phyloP scores from a whole-genome alignment of 139 green algal genomes.

The Chlorella sp. region DNA sequence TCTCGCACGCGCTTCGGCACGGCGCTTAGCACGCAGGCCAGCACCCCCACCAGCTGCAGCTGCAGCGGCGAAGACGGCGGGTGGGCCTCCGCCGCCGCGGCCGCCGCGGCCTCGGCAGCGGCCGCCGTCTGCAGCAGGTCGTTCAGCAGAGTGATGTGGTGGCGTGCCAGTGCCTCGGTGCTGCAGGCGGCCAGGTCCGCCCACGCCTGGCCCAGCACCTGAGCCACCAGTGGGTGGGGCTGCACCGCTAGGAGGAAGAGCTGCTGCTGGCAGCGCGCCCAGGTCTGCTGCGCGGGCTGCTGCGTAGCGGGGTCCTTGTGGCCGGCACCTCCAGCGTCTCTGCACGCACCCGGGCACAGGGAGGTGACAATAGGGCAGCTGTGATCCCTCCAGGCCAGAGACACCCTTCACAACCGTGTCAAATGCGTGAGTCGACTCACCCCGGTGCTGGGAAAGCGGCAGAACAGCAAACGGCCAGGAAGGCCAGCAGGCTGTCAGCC shows the following conservation, averaged over 20 bases:
- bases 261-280: constrained; percentile 30
- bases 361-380: too few relatives aligned
- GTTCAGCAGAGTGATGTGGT: not conserved
- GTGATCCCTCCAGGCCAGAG: too few relatives aligned
- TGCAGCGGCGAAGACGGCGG: constrained; percentile 15
- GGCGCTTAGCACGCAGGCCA: constrained; percentile 13
- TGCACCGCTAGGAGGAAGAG: constrained; percentile 19
- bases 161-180: not conserved
- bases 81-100: not conserved
- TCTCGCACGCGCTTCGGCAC: not conserved
- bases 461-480: constrained; percentile 10
- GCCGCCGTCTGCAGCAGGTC: constrained; percentile 18
- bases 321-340: too few relatives aligned
- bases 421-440: not conserved
- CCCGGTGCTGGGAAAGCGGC: not conserved
- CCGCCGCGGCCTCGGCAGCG: too few relatives aligned
- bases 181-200: not conserved
- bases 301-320: too few relatives aligned
- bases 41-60: constrained; percentile 18
- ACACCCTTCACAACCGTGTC: too few relatives aligned
- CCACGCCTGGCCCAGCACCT: constrained; percentile 18
- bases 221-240: constrained; percentile 10
- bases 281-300: constrained; percentile 10
- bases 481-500: not conserved
- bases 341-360: too few relatives aligned